A percentile compares a stretch with the other conserved stretches of the same genome.
Conservation (phyloP, 331 rosid species). For the Malus hybrid region DNA sequence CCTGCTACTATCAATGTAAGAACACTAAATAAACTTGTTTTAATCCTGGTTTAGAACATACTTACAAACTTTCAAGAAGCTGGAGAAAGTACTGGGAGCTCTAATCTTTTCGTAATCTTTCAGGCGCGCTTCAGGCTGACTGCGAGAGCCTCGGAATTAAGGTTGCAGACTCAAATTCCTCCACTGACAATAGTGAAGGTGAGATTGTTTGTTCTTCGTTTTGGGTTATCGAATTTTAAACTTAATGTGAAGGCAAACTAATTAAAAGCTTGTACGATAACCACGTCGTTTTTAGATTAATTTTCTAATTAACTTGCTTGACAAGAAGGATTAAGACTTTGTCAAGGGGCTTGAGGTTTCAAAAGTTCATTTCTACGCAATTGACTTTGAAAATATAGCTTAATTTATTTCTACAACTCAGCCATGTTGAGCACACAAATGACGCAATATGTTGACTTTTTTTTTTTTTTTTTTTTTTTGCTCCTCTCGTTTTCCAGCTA, state of each 20-base stretch:
- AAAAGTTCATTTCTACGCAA: slow-evolving; percentile 1
- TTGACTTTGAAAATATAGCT: background rate
- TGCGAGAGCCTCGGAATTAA: slow-evolving; percentile 71
- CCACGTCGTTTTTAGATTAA: background rate
- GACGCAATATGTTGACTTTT: background rate
- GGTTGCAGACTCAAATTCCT: slow-evolving; percentile 31
- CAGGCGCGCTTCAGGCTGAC: slow-evolving; percentile 74
- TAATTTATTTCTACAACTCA: background rate
- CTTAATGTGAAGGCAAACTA: background rate
- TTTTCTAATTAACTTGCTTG: background rate
- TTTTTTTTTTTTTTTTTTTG: too few species aligned
- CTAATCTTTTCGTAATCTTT: background rate
- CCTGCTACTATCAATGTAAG: slow-evolving; percentile 78
- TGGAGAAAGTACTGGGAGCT: background rate
- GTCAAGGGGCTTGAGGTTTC: slow-evolving; percentile 5
- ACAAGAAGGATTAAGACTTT: background rate
- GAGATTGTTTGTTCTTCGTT: background rate
- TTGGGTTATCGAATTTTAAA: too few species aligned
- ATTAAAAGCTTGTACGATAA: background rate
- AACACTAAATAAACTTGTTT: background rate
- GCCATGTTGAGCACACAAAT: too few species aligned
- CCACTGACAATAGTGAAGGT: background rate
- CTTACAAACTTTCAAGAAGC: background rate
- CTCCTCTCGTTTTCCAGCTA: slow-evolving; percentile 31
- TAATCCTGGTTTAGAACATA: background rate